Evolutionary conservation across 192 early-diverging fungal species (phyloP).

Genomic region (Podila verticillata): DNA sequence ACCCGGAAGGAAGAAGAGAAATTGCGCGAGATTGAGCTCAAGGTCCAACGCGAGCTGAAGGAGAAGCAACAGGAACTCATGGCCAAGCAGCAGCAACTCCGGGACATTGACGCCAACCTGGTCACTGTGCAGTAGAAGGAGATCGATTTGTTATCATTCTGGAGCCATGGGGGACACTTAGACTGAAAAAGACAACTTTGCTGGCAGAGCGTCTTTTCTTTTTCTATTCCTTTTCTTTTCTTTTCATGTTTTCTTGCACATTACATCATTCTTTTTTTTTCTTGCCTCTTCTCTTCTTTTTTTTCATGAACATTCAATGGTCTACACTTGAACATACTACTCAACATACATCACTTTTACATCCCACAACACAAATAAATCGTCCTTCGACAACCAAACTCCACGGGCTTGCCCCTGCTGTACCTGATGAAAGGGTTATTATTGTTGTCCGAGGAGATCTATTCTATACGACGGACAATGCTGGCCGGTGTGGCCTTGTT

Average conservation of each 20-base stretch:
- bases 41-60: slow-evolving; percentile 63
- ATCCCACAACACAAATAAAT: too few relatives aligned
- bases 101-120: slow-evolving; percentile 56
- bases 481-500: slow-evolving; percentile 34
- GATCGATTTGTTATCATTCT: neutral
- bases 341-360: too few relatives aligned
- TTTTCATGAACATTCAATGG: neutral
- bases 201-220: slow-evolving; percentile 1
- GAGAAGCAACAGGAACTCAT: slow-evolving; percentile 66
- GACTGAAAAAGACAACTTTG: too few relatives aligned
- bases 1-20: slow-evolving; percentile 64
- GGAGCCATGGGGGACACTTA: too few relatives aligned
- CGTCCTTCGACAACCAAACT: neutral
- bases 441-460: neutral
- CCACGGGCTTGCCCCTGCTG: neutral
- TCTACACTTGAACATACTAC: too few relatives aligned
- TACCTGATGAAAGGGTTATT: neutral
- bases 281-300: neutral
- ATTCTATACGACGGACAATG: slow-evolving; percentile 21
- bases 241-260: neutral
- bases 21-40: slow-evolving; percentile 62
- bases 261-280: neutral
- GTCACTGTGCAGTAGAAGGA: slow-evolving; percentile 46
- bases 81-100: slow-evolving; percentile 65
- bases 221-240: neutral